phyloP scores from a whole-genome alignment of 2,329 filamentous ascomycete genomes.

The Pseudocercospora fijiensis region DNA sequence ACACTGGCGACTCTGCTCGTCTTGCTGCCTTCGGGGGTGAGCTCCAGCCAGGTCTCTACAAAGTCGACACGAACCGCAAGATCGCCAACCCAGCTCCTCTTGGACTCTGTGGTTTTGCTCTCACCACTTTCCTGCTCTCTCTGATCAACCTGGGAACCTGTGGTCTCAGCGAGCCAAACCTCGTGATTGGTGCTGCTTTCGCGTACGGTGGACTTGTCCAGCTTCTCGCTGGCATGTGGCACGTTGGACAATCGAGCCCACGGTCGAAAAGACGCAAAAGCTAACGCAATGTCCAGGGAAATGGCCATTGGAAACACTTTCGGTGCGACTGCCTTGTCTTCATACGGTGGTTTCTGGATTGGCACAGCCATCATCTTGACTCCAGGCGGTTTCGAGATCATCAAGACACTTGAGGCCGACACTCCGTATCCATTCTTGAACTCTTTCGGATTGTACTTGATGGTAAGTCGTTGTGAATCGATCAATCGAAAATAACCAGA shows the following conservation, averaged over 20 bases:
- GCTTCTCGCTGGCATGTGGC: constrained; percentile 57
- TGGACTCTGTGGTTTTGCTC: constrained; percentile 62
- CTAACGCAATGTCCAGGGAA: constrained; percentile 41
- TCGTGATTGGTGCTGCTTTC: constrained; percentile 51
- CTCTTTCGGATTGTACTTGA: constrained; percentile 58
- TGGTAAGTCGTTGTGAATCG: constrained; percentile 39
- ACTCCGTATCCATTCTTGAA: constrained; percentile 49
- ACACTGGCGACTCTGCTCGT: constrained; percentile 51
- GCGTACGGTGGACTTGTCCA: constrained; percentile 54
- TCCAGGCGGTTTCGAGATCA: constrained; percentile 54
- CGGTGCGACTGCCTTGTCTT: constrained; percentile 60
- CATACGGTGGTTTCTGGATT: constrained; percentile 64
- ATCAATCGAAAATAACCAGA: not conserved
- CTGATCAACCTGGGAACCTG: constrained; percentile 50
- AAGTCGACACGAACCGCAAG: constrained; percentile 41
- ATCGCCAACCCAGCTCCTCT: constrained; percentile 61
- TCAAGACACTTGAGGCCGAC: constrained; percentile 43
- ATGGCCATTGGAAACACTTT: constrained; percentile 63
- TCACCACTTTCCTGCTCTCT: constrained; percentile 62
- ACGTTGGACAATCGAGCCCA: constrained; percentile 33
- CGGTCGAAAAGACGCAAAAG: not conserved
- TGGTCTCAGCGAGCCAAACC: constrained; percentile 45
- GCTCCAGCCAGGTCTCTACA: constrained; percentile 54
- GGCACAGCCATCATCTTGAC: constrained; percentile 59
- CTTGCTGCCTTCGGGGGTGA: constrained; percentile 53